Evolutionary conservation across 495 filamentous ascomycete genomes (phyloP), one percentile per base, ranked within the genome.

Genomic region (Choiromyces venosus): DNA sequence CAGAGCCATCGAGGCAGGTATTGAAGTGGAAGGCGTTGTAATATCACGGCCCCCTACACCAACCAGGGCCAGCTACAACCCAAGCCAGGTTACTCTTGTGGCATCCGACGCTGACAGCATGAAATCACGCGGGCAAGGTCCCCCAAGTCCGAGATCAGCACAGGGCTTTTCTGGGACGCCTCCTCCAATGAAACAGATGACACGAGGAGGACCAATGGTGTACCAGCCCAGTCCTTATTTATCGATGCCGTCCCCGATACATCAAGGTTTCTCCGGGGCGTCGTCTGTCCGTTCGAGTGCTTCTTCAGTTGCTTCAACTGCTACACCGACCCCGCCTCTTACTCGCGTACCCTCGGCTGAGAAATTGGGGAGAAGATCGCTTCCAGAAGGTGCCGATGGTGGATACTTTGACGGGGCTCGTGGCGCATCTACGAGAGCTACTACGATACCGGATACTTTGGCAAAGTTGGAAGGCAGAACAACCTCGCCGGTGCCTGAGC

Each of bases 21-120:
- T 97, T 35, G 88, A 92, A 78, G 88, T 96, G 18, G 92, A 96
- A 74, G 95, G 93, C 8, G 93, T 97, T 68, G 97, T 93, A 89
- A 91, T 93, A 36, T 94, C 92, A 19, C 84, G 87, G 39, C 85
- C 86, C 18, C 88, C 86, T 42, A 91, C 90, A 12, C 88, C 88
- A 68, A 61, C 25, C 21, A 42, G 37, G 35, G 71, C 71, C 44
- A 71, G 71, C 61, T 71, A 71, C 42, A 81, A 72, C 25, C 75
- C 70, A 35, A 81, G 79, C 46, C 76, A 81, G 56, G 69, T 79
- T 67, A 81, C 79, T 37, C 72, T 81, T 46, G 71, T 79, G 37
- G 74, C 66, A 70, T 78, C 78, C n/a, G 78, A 78, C 25, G 72
- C 71, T 36, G 79, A 74, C 6, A 77, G 78, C 68, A 67, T 69